Evolutionary conservation across 148 eudicot species (phyloP), one percentile per base, ranked within the genome.

Genomic region (Camellia granthamiana): DNA sequence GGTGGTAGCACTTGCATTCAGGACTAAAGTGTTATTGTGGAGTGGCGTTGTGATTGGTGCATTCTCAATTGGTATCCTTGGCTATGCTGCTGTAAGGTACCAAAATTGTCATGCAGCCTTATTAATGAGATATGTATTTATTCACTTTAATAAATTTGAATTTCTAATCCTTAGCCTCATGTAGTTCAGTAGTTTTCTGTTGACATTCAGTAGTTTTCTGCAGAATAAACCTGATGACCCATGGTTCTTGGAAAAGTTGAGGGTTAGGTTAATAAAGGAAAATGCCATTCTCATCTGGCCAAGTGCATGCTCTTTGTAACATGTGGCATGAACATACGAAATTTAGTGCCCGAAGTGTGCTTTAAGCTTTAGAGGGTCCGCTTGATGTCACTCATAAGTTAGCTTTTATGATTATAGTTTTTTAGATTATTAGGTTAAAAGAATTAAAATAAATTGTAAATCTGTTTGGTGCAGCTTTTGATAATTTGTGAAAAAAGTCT

Each of bases 61-160:
- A 10, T 3, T 90, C 47, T 93, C 97, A 72, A 52, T 93, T 58
- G 94, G 92, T 43, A 44, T 93, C 77, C 91, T 95, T 66, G 88
- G 93, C 74, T 92, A 89, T 78, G 87, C 93, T 74, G 79, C 88
- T 67, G 78, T 87, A 67, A 94, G 98, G 93, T 91, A 88, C 43
- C 66, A 11, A 68, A 68, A 23, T 21, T 46, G 18, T 70, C 44
- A 2, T 16, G 15, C 30, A 1, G 16, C 49, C 13, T 52, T 13
- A 8, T 47, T 79, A 21, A 7, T 11, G 7, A 18, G 0, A 13
- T 42, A 14, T 13, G 41, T 7, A n/a, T 44, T 6, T 19, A 13
- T n/a, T 18, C 4, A 1, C 14, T 16, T 43, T 6, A 69, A 42
- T 6, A 16, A 49, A 43, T 6, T 2, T 69, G 51, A 69, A 69